phyloP scores from a whole-genome alignment of 192 early-diverging fungal genomes.

The Coemansia sp. region DNA sequence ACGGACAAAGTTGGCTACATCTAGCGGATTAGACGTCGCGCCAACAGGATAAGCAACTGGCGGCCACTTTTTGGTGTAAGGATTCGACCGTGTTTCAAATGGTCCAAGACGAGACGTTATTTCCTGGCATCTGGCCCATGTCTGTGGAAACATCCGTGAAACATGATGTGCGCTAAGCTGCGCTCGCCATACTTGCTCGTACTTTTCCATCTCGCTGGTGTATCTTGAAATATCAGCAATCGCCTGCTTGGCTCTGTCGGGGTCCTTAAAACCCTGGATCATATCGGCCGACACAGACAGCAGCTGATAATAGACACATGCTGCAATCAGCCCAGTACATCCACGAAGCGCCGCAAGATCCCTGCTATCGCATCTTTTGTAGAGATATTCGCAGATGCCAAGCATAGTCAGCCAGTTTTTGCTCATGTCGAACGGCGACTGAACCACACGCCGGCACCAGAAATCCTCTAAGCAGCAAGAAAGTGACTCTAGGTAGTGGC shows the following conservation, averaged over 20 bases:
- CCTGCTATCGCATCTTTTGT: constrained; percentile 15
- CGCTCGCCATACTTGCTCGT: constrained; percentile 18
- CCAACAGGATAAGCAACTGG: constrained; percentile 42
- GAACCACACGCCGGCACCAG: constrained; percentile 35
- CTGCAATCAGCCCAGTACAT: constrained; percentile 30
- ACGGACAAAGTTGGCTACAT: constrained; percentile 49
- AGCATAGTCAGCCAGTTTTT: constrained; percentile 49
- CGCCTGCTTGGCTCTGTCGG: not conserved
- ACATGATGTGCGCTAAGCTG: constrained; percentile 24
- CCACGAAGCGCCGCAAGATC: constrained; percentile 28
- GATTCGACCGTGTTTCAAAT: constrained; percentile 43
- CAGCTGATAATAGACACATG: constrained; percentile 43
- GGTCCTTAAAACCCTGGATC: constrained; percentile 7
- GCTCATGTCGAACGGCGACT: constrained; percentile 21
- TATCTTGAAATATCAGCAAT: constrained; percentile 17
- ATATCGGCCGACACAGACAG: constrained; percentile 16
- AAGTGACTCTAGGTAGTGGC: constrained; percentile 48
- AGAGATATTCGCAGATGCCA: constrained; percentile 36
- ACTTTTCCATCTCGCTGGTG: constrained; percentile 24
- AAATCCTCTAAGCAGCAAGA: constrained; percentile 50
- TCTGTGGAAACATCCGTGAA: constrained; percentile 34
- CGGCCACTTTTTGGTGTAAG: constrained; percentile 36
- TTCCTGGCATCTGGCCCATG: constrained; percentile 39
- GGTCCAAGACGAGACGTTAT: not conserved
- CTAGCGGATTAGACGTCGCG: constrained; percentile 46